phyloP scores from a whole-genome alignment of 768 basidiomycete genomes.

The Fomitopsis serialis region DNA sequence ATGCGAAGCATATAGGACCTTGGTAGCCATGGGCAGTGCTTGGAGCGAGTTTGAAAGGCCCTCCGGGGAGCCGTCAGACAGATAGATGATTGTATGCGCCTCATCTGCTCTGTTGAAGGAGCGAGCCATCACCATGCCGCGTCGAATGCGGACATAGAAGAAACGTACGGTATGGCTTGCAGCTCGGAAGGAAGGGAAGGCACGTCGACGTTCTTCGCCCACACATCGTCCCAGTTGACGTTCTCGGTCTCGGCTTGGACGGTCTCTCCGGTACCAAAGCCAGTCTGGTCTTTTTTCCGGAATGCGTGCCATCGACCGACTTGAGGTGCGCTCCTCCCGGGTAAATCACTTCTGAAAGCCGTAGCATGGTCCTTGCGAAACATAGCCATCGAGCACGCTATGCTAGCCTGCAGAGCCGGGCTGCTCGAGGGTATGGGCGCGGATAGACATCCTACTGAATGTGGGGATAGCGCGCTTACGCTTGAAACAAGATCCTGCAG shows the following conservation, averaged over 20 bases:
- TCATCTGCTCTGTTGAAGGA: slow-evolving; percentile 16
- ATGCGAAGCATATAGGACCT: slow-evolving; percentile 30
- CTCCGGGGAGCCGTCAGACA: slow-evolving; percentile 55
- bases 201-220: slow-evolving; percentile 30
- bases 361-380: slow-evolving; percentile 39
- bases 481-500: slow-evolving; percentile 28
- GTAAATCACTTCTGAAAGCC: slow-evolving; percentile 59
- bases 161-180: slow-evolving; percentile 30
- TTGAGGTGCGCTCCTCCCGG: slow-evolving; percentile 50
- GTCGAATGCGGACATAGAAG: neutral
- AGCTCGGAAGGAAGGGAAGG: slow-evolving; percentile 35
- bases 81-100: slow-evolving; percentile 39
- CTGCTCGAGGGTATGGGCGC: slow-evolving; percentile 32
- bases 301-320: slow-evolving; percentile 73
- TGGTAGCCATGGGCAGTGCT: slow-evolving; percentile 39
- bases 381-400: slow-evolving; percentile 54
- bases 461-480: slow-evolving; percentile 16
- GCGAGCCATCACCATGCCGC: neutral
- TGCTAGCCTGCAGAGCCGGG: slow-evolving; percentile 16
- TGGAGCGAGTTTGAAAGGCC: slow-evolving; percentile 43
- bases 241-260: slow-evolving; percentile 2
- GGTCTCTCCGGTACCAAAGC: slow-evolving; percentile 2
- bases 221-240: slow-evolving; percentile 48
- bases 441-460: slow-evolving; percentile 59
- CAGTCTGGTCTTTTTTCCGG: slow-evolving; percentile 29